phyloP scores from a whole-genome alignment of 176 grass and related monocot genomes.

The Phragmites australis region DNA sequence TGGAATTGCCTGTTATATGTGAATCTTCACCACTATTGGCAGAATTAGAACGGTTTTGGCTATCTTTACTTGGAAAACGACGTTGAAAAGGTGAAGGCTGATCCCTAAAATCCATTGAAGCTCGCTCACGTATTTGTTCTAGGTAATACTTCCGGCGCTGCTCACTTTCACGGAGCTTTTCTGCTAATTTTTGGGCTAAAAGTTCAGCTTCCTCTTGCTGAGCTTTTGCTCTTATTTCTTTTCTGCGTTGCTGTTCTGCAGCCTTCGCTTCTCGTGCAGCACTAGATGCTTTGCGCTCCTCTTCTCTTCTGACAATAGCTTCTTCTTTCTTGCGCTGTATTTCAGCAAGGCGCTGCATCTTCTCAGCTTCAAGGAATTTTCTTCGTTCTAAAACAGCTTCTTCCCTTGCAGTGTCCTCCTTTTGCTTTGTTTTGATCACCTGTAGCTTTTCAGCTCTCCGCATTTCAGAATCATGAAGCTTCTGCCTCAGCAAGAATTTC shows the following conservation, averaged over 20 bases:
- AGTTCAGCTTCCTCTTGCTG: conserved; percentile 96
- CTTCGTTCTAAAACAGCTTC: conserved; percentile 96
- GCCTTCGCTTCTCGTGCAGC: conserved; percentile 86
- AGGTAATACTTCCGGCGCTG: conserved; percentile 96
- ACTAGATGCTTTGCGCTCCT: conserved; percentile 98
- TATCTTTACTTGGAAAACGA: conserved; percentile 83
- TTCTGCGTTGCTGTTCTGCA: conserved; percentile 88
- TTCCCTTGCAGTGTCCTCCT: conserved; percentile 97
- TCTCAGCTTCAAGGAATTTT: conserved; percentile 96
- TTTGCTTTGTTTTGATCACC: conserved; percentile 97
- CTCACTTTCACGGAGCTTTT: conserved; percentile 98
- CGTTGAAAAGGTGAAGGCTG: conserved; percentile 96
- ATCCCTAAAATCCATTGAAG: conserved; percentile 99
- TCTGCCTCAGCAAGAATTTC: conserved; percentile 90
- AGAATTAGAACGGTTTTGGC: conserved; percentile 61
- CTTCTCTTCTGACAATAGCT: conserved; percentile 94
- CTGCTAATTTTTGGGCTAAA: conserved; percentile 92
- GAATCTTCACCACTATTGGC: conserved; percentile 74
- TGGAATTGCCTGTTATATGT: conserved; percentile 47
- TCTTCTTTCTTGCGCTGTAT: conserved; percentile 99
- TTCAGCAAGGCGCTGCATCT: conserved; percentile 94
- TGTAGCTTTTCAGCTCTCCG: conserved; percentile 97
- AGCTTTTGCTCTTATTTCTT: conserved; percentile 91
- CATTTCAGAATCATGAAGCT: conserved; percentile 92
- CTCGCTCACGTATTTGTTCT: conserved; percentile 98